Base-by-base conservation (phyloP, 164 flowering plant species). In the Protea cynaroides region DNA sequence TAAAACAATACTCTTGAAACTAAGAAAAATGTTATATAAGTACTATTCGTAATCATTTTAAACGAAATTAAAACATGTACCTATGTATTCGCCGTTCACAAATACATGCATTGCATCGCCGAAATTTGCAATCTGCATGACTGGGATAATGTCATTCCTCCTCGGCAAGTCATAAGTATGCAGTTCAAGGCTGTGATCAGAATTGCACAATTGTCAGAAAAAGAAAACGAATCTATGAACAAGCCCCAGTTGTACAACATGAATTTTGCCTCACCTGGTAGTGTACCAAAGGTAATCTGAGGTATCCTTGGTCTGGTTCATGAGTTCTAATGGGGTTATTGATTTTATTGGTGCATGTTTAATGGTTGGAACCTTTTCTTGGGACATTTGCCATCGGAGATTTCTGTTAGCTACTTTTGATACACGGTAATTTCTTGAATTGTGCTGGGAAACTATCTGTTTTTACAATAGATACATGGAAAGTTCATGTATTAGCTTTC, bases 201-300 rank as follows among this genome's bases (percentile, higher is more conserved):
- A 58, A 51, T 59, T 51, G 37, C 4, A 17, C 7, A 15, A 25
- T 19, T 53, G 57, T 55, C 65, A 56, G 25, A 25, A 25, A 9
- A 40, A 10, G 8, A 40, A 40, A 60, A 34, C 25, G 51, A 8
- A 49, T 40, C 46, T 8, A 40, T 9, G 18, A 49, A 49, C 52
- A 49, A 49, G n/a, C 17, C 17, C 19, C 0, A 3, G 8, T 40
- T 9, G 8, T 6, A 49, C 15, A 29, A 29, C 4, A 29, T 49
- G 52, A 15, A 18, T 49, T 49, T 49, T 49, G 7, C 52, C 75
- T 47, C 74, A 94, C 97, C 80, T 81, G 4, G 97, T 86, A 55
- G 86, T 78, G 70, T 80, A 92, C 97, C 97, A 95, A 2, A 83
- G 79, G 65, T 86, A 92, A 65, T 95, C 99, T 19, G 96, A 65